phyloP scores from a whole-genome alignment of 2,329 filamentous ascomycete genomes.

The Penicillium palitans region DNA sequence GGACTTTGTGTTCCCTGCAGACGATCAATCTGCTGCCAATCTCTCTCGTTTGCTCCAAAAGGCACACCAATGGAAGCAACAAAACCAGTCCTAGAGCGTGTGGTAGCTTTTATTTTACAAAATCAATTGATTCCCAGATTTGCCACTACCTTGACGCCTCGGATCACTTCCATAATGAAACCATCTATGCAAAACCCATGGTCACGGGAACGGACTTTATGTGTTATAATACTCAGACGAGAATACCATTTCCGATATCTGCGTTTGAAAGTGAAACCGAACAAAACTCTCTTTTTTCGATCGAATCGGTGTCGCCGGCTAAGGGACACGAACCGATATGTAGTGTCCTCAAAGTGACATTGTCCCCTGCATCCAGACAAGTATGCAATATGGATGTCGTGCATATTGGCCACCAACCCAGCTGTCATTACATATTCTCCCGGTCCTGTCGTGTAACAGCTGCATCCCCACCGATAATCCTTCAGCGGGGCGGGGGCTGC shows the following conservation, averaged over 20 bases:
- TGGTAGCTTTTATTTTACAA: not conserved
- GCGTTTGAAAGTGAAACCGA: not conserved
- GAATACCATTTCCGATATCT: not conserved
- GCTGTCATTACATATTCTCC: not conserved
- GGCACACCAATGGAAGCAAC: conserved; percentile 88
- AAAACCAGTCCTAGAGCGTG: conserved; percentile 46
- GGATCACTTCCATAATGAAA: not conserved
- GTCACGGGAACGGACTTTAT: not conserved
- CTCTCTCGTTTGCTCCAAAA: conserved; percentile 80
- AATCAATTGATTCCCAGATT: not conserved
- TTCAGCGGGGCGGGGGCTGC: not conserved
- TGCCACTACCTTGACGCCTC: not conserved
- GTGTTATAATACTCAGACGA: conserved; percentile 4
- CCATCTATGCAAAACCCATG: not conserved
- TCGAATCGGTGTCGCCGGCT: not conserved
- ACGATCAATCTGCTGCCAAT: conserved; percentile 82
- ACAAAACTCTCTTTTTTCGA: not conserved
- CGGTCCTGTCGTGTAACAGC: not conserved
- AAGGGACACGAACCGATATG: not conserved
- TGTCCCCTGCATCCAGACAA: not conserved
- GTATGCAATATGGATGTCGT: not conserved
- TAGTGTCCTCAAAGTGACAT: not conserved
- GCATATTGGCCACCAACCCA: not conserved
- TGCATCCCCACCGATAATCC: not conserved
- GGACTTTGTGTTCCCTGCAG: conserved; percentile 95